A percentile compares a stretch with the other conserved stretches of the same genome.
These are phyloP conservation scores for Symbiodinium pilosum DNA, from an alignment of 73 alveolate genomes.

Conservation along the genomic window DNA sequence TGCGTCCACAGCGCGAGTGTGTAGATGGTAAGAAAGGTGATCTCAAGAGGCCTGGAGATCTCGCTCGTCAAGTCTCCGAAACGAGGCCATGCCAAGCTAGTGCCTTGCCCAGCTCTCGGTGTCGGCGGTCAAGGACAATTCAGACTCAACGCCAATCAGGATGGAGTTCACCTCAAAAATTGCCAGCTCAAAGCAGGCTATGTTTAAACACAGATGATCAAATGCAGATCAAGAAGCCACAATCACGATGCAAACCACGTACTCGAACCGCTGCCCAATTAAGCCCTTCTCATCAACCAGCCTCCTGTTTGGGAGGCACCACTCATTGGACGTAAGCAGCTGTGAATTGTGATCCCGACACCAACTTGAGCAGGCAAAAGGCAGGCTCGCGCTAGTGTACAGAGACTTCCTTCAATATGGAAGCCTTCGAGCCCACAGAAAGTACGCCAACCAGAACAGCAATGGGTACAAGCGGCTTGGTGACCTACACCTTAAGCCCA, in stretches of 20 bases:
- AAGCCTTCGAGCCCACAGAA: no score
- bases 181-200: no score
- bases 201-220: background rate
- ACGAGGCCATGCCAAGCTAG: background rate
- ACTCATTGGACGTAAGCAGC: no score
- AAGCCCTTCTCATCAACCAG: background rate
- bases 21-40: constrained; percentile 36
- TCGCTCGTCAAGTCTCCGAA: no score
- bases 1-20: background rate
- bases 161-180: constrained; percentile 34
- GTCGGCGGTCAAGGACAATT: background rate
- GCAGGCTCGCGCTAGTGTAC: no score
- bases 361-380: no score
- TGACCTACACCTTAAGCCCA: no score
- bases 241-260: background rate
- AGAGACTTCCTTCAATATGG: no score
- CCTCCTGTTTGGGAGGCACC: background rate
- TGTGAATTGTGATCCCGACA: no score
- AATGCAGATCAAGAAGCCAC: background rate
- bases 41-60: constrained; percentile 62
- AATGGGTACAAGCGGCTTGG: no score
- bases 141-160: constrained; percentile 50
- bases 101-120: background rate
- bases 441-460: no score
- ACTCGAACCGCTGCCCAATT: background rate